A percentile compares a stretch with the other conserved stretches of the same genome.
Conservation (phyloP, 129 eudicot genomes). For the Daucus carota region DH1_v3.0 NC_030381.2:23227501-23228000, state of each 20-base stretch:
- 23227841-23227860: background rate
- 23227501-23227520: too few relatives aligned
- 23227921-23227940: background rate
- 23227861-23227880: background rate
- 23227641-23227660: constrained; percentile 76
- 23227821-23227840: background rate
- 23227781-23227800: background rate
- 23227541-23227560: too few relatives aligned
- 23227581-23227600: background rate
- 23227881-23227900: background rate
- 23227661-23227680: constrained; percentile 68
- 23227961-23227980: background rate
- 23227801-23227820: background rate
- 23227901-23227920: background rate
- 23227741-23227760: background rate
- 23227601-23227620: background rate
- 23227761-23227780: background rate
- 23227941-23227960: background rate
- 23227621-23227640: constrained; percentile 30
- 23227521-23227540: too few relatives aligned
- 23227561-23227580: too few relatives aligned
- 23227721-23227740: constrained; percentile 71
- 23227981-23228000: constrained; percentile 58
- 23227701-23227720: constrained; percentile 63
- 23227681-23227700: constrained; percentile 70